Base-by-base conservation (phyloP, 306 rosid genomes). In the Arachis stenosperma region DNA sequence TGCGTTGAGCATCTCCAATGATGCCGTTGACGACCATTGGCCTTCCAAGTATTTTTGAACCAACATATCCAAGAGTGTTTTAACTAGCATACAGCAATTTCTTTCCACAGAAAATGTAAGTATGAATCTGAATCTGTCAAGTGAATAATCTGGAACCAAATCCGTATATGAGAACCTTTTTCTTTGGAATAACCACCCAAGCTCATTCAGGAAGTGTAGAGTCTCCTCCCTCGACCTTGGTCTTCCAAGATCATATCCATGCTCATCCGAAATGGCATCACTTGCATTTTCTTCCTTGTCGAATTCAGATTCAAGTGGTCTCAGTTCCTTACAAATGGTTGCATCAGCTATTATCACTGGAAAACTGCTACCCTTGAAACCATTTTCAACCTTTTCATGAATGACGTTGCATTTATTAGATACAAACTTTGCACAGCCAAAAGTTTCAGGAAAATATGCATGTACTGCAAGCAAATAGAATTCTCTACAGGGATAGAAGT, bases 131-230 rank as follows among this genome's bases (percentile, higher is more conserved):
- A 88, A 86, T 63, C 98, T 94, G 72, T 89, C 75, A 17, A 88
- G 88, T 0, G 89, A 75, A 81, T 79, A 87, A 71, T 58, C 66
- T n/a, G 87, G 82, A 80, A 70, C 80, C 61, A 83, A 83, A 33
- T 71, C 74, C 81, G 75, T 68, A 37, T 81, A 78, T 22, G 82
- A 60, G 57, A 61, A 67, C 60, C 86, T 81, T 80, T 81, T 84
- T 61, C 90, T 86, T 80, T 92, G 95, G 84, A 92, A 92, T 54
- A 92, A 83, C 98, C 98, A 92, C 27, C 98, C 98, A 63, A 92
- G 92, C 86, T 92, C 97, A 78, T 92, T 90, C 81, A 92, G 11
- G 67, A 92, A 92, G 74, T 83, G 92, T 62, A 92, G 70, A 77
- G 76, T 79, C 81, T 88, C 98, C 78, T 90, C 97, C 81, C 83